Base-by-base conservation (phyloP, 1,284 basidiomycete species). In the Vanrija sp. region DNA sequence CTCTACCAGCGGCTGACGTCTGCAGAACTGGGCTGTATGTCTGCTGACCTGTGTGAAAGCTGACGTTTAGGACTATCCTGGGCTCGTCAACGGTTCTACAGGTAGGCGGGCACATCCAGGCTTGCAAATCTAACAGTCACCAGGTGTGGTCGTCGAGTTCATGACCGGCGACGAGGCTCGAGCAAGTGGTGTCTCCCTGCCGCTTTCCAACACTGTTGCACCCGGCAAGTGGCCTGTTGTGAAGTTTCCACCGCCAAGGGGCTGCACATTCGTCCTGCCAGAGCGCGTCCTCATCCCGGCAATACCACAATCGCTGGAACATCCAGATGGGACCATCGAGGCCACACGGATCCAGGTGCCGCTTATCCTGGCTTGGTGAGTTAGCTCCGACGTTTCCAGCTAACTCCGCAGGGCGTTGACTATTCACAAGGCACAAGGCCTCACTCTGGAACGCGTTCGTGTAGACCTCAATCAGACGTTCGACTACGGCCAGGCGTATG, bases 361-460 rank as follows among this genome's bases (percentile, higher is more conserved):
- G 6, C 45, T 60, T 6, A 60, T 60, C 6, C 54, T 60, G 3
- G 58, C 60, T 1, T 55, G 53, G 60, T 52, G 19, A 23, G 52
- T 51, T 23, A 15, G 9, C 9, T 25, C 40, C 21, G n/a, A 12
- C 2, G 15, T 6, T 14, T 6, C 19, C 1, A 6, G 39, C 45
- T 55, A 42, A 58, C 45, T 5, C 40, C 3, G 1, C 47, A 63
- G 61, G 67, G 68, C 68, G 3, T 54, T 73, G 49, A 73, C 71
- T 2, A 69, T 73, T 23, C 71, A 73, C 51, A 73, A 73, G 49
- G 60, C 65, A 12, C 69, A 78, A 54, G 78, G 78, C 15, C 75
- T 78, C 55, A 78, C 77, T 0, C 80, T 95, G 18, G 86, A 91
- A 53, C 82, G 88, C 21, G 89, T 95, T 52, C 90, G 46, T 12